phyloP scores from a whole-genome alignment of 2,329 filamentous ascomycete species.

The Pseudocercospora pini-densiflorae region DNA sequence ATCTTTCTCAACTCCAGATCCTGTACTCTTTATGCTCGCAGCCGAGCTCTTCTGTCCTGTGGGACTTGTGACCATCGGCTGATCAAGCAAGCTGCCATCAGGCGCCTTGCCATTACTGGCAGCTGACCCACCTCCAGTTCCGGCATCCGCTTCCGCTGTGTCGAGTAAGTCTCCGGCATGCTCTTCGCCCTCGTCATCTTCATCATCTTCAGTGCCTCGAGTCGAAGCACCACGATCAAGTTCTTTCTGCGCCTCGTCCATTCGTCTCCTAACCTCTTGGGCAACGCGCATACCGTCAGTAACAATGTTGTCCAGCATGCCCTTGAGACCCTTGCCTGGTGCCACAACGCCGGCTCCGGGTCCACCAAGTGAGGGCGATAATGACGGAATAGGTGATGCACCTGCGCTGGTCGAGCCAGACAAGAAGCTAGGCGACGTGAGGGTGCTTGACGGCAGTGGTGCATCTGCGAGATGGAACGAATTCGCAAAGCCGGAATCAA shows the following conservation, averaged over 20 bases:
- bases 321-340: conserved; percentile 76
- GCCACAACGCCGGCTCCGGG: conserved; percentile 60
- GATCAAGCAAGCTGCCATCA: conserved; percentile 26
- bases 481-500: conserved; percentile 91
- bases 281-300: conserved; percentile 97
- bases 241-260: conserved; percentile 95
- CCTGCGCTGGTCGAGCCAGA: conserved; percentile 61
- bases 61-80: conserved; percentile 20
- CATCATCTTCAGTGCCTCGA: conserved; percentile 53
- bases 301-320: conserved; percentile 96
- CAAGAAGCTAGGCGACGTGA: conserved; percentile 68
- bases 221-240: conserved; percentile 80
- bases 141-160: conserved; percentile 54
- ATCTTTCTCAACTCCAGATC: conserved; percentile 37
- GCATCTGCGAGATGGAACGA: conserved; percentile 86
- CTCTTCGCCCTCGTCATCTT: conserved; percentile 69
- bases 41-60: conserved; percentile 17
- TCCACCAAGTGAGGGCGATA: conserved; percentile 36
- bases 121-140: conserved; percentile 26
- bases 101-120: conserved; percentile 34
- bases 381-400: conserved; percentile 24
- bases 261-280: conserved; percentile 84
- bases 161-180: conserved; percentile 61
- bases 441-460: conserved; percentile 53
- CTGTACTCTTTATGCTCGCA: conserved; percentile 29